Conservation (phyloP, 2,329 filamentous ascomycete genomes). For the Colletotrichum viniferum region DNA sequence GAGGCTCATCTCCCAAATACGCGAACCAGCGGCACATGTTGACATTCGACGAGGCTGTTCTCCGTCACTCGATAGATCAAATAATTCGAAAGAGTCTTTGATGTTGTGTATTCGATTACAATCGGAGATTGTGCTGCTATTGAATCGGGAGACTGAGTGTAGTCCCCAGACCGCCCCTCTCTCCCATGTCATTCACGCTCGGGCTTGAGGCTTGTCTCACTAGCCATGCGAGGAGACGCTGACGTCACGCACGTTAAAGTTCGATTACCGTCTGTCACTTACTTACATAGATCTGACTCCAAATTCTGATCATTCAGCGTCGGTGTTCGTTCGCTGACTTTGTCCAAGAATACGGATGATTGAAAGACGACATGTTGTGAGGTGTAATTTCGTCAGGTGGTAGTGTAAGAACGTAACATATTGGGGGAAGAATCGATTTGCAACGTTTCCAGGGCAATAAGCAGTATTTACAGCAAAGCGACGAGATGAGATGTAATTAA, state of each 20-base stretch:
- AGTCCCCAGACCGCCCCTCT: not conserved
- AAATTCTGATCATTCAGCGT: not conserved
- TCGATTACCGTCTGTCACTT: not conserved
- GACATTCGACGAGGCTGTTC: not conserved
- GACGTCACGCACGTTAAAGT: not conserved
- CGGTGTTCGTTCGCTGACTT: fast-evolving
- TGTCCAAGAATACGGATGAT: not conserved
- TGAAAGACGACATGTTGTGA: not conserved
- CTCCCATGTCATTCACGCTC: not conserved
- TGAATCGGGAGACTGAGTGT: fast-evolving
- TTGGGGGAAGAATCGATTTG: not conserved
- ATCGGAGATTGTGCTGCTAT: not conserved
- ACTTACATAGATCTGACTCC: not conserved
- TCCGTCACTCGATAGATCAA: fast-evolving
- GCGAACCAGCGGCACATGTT: slow-evolving; percentile 11
- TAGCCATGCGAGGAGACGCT: not conserved
- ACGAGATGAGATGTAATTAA: not conserved
- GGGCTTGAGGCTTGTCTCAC: not conserved
- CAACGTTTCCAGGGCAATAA: not conserved
- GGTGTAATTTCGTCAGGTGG: not conserved
- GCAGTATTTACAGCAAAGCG: not conserved
- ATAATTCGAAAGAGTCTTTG: fast-evolving
- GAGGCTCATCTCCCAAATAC: slow-evolving; percentile 10
- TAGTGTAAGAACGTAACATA: not conserved
- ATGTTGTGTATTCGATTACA: not conserved